Evolutionary conservation across 805 yeast species (phyloP).

Genomic region (Metschnikowia gruessii): DNA sequence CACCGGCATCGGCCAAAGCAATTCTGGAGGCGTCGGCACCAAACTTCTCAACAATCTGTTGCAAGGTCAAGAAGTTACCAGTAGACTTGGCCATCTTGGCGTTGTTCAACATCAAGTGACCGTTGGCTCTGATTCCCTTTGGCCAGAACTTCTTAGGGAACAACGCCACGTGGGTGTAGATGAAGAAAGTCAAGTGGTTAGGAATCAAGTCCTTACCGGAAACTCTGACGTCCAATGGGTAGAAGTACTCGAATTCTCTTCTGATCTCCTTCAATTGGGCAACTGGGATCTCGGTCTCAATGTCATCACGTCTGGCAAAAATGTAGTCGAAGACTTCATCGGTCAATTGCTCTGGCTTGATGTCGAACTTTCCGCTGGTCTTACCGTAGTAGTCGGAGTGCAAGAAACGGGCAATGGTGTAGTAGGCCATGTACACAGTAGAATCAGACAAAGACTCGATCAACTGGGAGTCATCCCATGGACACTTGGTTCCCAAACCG

Average conservation of each 20-base stretch:
- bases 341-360: constrained; percentile 81
- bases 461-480: constrained; percentile 93
- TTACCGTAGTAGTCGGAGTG: constrained; percentile 86
- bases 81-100: constrained; percentile 98
- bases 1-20: constrained; percentile 98
- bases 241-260: constrained; percentile 94
- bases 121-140: constrained; percentile 87
- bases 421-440: constrained; percentile 92
- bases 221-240: constrained; percentile 87
- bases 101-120: constrained; percentile 91
- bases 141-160: constrained; percentile 95
- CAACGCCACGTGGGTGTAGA: constrained; percentile 87
- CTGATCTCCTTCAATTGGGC: constrained; percentile 70
- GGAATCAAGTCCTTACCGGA: constrained; percentile 98
- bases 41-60: constrained; percentile 78
- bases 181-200: constrained; percentile 93
- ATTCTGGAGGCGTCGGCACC: constrained; percentile 98
- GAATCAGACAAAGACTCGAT: constrained; percentile 96
- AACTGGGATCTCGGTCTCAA: constrained; percentile 56
- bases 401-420: constrained; percentile 82
- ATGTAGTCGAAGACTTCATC: constrained; percentile 92
- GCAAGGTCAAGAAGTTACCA: constrained; percentile 92
- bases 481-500: constrained; percentile 91
- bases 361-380: constrained; percentile 66
- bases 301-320: constrained; percentile 66